Evolutionary conservation across 1,284 basidiomycete species (phyloP), one percentile per base, ranked within the genome.

Genomic region (Xerocomus minutiporus): DNA sequence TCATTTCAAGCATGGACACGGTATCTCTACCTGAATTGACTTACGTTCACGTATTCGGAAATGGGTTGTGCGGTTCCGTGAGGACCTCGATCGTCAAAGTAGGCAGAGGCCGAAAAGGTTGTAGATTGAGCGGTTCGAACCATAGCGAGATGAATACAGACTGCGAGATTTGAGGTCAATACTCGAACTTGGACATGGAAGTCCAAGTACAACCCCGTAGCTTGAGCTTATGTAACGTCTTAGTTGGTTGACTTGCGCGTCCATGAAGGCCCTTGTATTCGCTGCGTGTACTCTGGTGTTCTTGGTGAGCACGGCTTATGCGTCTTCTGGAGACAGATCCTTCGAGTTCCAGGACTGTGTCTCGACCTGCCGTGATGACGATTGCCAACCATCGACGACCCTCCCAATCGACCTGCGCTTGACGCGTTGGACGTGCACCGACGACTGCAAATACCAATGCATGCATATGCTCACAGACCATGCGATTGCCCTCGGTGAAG

Each of bases 371-470:
- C 58, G 57, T 23, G 55, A 57, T 8, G 57, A 64, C n/a, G 56
- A 44, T 20, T 76, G 75, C 55, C 59, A 65, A 46, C 57, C 66
- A 8, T 59, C 53, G 46, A 61, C 63, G 28, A 54, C 71, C 46
- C 65, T 81, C 54, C 65, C 81, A 45, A 57, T 82, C 50, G 53
- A 75, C 23, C 69, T 87, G 50, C 77, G 75, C 39, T 57, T 86
- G 58, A 88, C 77, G 57, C 80, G 67, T 58, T 88, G 80, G 96
- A 82, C 88, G 17, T 97, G 95, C 71, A 63, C 71, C 12, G 91
- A 92, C 62, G 80, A 97, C 69, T 98, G 95, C 78, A 84, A 83
- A 65, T 98, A 99, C 66, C 72, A 73, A 17, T 99, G 96, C 73
- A 91, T 89, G 77, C 93, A 97, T 64, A 70, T 76, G 47, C 78